These are phyloP conservation scores for Haberlea rhodopensis DNA, from an alignment of 257 asterid species.

Conservation along the genomic window DNA sequence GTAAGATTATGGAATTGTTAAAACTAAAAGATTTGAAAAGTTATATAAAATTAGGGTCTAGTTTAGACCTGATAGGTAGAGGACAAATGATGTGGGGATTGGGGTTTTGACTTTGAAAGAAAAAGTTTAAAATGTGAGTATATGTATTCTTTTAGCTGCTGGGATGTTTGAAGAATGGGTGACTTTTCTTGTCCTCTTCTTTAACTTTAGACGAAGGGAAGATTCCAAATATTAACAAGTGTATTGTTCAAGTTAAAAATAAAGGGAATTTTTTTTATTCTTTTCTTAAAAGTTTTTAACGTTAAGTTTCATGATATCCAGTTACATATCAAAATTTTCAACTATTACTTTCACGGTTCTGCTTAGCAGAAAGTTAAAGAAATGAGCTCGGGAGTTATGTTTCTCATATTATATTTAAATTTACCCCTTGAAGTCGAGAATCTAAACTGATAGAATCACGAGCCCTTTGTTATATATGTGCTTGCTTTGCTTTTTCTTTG, in stretches of 20 bases:
- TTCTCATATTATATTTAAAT: background rate
- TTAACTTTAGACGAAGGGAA: slow-evolving; percentile 50
- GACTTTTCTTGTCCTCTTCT: slow-evolving; percentile 62
- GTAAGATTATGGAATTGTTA: slow-evolving; percentile 12
- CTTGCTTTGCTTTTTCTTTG: background rate
- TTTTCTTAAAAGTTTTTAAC: background rate
- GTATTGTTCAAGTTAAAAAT: slow-evolving; percentile 24
- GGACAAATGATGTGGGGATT: slow-evolving; percentile 43
- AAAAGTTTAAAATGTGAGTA: slow-evolving; percentile 19
- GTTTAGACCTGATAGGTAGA: slow-evolving; percentile 49
- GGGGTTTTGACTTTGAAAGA: slow-evolving; percentile 52
- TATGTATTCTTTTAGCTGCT: slow-evolving; percentile 28
- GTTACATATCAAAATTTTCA: too few species aligned
- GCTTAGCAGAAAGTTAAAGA: background rate
- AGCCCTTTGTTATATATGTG: background rate
- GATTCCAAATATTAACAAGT: slow-evolving; percentile 42
- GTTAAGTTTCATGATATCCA: background rate
- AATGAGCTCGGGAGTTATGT: background rate
- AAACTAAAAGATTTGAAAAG: background rate
- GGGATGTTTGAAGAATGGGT: slow-evolving; percentile 44
- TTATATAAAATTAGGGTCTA: slow-evolving; percentile 13
- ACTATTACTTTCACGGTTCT: background rate
- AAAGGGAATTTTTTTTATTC: background rate
- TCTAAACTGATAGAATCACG: background rate
- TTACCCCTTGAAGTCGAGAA: background rate